Evolutionary conservation across 163 green algal species (phyloP).

Genomic region (Scenedesmus sp.): DNA sequence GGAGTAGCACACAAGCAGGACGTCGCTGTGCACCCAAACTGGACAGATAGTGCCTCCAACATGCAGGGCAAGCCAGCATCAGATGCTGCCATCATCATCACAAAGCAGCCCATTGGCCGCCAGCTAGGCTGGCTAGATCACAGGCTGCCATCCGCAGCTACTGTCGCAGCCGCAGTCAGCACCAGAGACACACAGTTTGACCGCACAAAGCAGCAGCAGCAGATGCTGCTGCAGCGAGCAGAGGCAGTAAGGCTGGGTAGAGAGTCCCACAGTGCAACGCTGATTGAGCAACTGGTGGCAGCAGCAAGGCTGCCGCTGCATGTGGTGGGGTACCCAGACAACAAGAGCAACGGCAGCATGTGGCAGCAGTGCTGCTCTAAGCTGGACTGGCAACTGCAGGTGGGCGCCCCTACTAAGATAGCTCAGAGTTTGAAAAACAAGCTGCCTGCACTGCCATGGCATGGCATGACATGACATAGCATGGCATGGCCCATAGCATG

Average conservation of each 20-base stretch:
- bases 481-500: no score
- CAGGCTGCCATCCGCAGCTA: not conserved
- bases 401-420: not conserved
- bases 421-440: no score
- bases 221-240: constrained; percentile 13
- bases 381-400: not conserved
- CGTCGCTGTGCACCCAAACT: constrained; percentile 38
- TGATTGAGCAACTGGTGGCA: not conserved
- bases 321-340: constrained; percentile 53
- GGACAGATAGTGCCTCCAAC: not conserved
- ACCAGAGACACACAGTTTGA: not conserved
- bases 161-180: not conserved
- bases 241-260: not conserved
- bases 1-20: constrained; percentile 20
- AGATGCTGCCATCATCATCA: constrained; percentile 41
- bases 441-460: no score
- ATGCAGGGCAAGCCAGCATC: constrained; percentile 5
- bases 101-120: constrained; percentile 16
- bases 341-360: constrained; percentile 55
- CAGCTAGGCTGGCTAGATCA: constrained; percentile 13
- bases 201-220: not conserved
- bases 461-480: no score
- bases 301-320: not conserved
- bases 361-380: constrained; percentile 43
- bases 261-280: not conserved